Evolutionary conservation across 441 rosid species (phyloP).

Genomic region (Populus hybrid): DNA sequence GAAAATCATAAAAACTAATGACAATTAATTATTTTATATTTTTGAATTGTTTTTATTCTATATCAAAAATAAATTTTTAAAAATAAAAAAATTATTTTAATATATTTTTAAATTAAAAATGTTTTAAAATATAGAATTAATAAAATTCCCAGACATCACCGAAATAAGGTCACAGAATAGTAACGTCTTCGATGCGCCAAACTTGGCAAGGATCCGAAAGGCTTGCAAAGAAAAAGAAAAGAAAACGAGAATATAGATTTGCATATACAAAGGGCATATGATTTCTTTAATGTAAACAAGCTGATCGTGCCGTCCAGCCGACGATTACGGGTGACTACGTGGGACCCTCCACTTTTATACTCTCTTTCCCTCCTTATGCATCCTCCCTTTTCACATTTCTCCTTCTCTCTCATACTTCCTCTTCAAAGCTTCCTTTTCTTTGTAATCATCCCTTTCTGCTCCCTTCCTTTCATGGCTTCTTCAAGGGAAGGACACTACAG

Average conservation of each 20-base stretch:
- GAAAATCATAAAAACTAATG: too few species aligned
- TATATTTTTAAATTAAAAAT: too few species aligned
- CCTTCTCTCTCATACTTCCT: neutral
- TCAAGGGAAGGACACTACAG: slow-evolving; percentile 80
- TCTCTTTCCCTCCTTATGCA: neutral
- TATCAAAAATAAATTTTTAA: too few species aligned
- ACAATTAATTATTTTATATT: too few species aligned
- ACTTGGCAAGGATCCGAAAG: neutral
- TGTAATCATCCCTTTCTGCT: neutral
- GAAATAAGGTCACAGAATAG: slow-evolving; percentile 1
- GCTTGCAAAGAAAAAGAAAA: neutral
- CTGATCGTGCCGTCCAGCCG: slow-evolving; percentile 51
- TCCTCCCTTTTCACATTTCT: neutral
- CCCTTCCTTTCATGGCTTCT: slow-evolving; percentile 11
- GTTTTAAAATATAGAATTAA: too few species aligned
- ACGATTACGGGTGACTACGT: slow-evolving; percentile 62
- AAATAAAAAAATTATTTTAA: too few species aligned
- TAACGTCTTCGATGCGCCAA: neutral
- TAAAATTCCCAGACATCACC: too few species aligned
- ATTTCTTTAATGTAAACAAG: slow-evolving; percentile 6
- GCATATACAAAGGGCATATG: neutral
- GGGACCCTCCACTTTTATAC: slow-evolving; percentile 33
- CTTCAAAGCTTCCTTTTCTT: neutral
- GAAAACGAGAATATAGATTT: neutral
- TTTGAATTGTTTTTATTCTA: too few species aligned